These are phyloP conservation scores for Amanita thiersii DNA, from an alignment of 768 basidiomycete genomes.

Conservation along the genomic window DNA sequence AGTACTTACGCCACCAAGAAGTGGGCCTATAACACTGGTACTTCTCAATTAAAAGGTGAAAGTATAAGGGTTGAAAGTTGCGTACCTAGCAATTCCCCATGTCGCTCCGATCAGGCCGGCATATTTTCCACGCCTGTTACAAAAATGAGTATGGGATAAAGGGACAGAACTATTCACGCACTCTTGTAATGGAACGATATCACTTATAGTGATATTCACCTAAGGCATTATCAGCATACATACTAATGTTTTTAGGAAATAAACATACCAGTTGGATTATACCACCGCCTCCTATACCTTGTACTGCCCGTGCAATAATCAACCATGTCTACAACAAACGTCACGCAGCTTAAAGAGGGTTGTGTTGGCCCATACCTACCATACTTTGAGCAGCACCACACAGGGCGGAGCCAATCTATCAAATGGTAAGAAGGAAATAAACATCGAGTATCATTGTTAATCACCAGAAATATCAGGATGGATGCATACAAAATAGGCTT, in stretches of 20 bases:
- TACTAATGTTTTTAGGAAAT: background rate
- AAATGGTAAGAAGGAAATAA: background rate
- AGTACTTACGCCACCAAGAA: constrained; percentile 68
- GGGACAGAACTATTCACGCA: constrained; percentile 21
- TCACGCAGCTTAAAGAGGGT: background rate
- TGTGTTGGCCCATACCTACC: constrained; percentile 21
- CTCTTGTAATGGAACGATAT: constrained; percentile 79
- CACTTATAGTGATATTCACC: constrained; percentile 70
- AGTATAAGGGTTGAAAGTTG: background rate
- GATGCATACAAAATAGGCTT: constrained; percentile 65
- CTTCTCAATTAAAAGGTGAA: background rate
- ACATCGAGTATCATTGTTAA: background rate
- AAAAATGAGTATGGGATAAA: constrained; percentile 2
- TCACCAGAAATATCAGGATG: constrained; percentile 62
- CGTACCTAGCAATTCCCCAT: constrained; percentile 59
- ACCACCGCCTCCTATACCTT: constrained; percentile 80
- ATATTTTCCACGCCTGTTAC: constrained; percentile 63
- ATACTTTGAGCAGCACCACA: constrained; percentile 78
- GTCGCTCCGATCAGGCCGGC: constrained; percentile 70
- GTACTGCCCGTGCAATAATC: constrained; percentile 67
- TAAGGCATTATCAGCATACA: constrained; percentile 11
- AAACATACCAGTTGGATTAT: constrained; percentile 58
- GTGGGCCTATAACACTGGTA: constrained; percentile 59
- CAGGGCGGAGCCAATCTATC: constrained; percentile 67
- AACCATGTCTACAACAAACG: constrained; percentile 45